Evolutionary conservation across 116 monocot genomes (phyloP).

Genomic region (Trichopus zeylanicus): DNA sequence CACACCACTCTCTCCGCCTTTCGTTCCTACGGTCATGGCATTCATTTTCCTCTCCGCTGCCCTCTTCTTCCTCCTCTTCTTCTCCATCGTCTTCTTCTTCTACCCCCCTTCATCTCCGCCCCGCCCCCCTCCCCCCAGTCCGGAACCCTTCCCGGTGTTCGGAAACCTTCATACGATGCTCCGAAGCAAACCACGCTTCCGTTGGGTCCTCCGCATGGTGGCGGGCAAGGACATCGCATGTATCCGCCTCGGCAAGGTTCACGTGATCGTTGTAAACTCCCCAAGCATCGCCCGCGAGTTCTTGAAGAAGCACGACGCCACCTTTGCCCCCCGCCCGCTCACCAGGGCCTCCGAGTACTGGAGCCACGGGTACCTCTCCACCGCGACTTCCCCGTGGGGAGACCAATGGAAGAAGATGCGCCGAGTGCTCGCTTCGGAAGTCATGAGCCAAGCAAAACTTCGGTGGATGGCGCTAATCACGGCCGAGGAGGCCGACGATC

Average conservation of each 20-base stretch:
- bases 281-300: neutral
- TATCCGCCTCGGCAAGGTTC: neutral
- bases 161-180: conserved; percentile 1
- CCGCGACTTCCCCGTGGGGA: neutral
- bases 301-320: neutral
- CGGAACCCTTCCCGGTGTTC: neutral
- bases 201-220: neutral
- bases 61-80: neutral
- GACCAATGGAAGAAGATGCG: neutral
- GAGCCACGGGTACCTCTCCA: neutral
- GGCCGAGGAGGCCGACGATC: conserved; percentile 20
- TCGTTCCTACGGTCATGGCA: neutral
- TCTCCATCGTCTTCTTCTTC: neutral
- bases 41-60: neutral
- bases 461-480: neutral
- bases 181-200: neutral
- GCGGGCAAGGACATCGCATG: neutral
- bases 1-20: too few species aligned
- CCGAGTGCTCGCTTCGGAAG: conserved; percentile 1
- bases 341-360: neutral
- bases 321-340: neutral
- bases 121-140: neutral
- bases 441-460: conserved; percentile 7
- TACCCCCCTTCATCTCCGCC: neutral
- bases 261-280: neutral